Percentiles rank a stretch among this genome's conserved stretches.
These are phyloP conservation scores for Triangularia setosa DNA, from an alignment of 2,329 filamentous ascomycete species.

Conservation along the genomic window DNA sequence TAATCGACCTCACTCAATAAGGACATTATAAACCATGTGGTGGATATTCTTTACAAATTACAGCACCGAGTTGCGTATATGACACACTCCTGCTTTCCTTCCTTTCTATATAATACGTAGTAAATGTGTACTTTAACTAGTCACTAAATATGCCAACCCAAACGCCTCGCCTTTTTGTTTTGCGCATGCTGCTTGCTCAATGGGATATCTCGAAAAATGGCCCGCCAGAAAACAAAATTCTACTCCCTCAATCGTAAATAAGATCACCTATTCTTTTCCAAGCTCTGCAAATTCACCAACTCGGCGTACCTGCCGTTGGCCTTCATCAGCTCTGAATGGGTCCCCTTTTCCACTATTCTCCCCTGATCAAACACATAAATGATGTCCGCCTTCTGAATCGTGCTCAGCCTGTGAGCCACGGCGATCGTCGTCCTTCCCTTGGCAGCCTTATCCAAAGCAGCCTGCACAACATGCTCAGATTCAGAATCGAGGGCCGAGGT, in stretches of 20 bases:
- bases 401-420: conserved; percentile 86
- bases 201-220: background rate
- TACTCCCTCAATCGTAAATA: background rate
- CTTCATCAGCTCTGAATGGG: conserved; percentile 68
- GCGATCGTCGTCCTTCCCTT: conserved; percentile 88
- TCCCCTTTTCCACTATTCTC: conserved; percentile 78
- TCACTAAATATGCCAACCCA: background rate
- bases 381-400: conserved; percentile 89
- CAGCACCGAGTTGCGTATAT: background rate
- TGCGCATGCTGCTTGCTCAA: background rate
- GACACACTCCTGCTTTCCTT: background rate
- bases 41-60: background rate
- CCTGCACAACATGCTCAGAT: conserved; percentile 76
- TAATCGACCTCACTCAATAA: background rate
- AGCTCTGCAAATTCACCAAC: conserved; percentile 73
- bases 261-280: conserved; percentile 54
- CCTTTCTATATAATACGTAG: background rate
- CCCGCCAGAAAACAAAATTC: background rate
- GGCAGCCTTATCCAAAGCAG: conserved; percentile 74
- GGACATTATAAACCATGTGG: background rate
- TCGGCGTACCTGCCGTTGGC: conserved; percentile 71
- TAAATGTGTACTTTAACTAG: background rate
- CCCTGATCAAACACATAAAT: conserved; percentile 98
- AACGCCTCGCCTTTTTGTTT: background rate
- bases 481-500: conserved; percentile 74